phyloP scores from a whole-genome alignment of 768 basidiomycete genomes.

The Asterophora lycoperdoides region DNA sequence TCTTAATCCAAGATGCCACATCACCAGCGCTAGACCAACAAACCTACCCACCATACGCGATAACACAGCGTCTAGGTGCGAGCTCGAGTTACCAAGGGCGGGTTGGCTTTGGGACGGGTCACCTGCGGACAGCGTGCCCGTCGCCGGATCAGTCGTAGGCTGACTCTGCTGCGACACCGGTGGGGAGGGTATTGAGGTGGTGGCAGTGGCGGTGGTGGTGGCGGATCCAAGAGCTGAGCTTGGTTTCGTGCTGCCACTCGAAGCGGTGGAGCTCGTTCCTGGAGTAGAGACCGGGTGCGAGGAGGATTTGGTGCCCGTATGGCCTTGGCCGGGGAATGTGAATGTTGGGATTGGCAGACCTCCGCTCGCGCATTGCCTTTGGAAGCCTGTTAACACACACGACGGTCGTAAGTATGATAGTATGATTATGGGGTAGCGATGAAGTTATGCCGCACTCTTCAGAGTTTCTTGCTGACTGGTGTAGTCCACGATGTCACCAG shows the following conservation, averaged over 20 bases:
- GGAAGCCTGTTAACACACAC: constrained; percentile 14
- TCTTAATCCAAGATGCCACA: background rate
- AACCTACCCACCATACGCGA: too few relatives aligned
- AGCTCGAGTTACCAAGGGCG: background rate
- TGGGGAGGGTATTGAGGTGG: background rate
- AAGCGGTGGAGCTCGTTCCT: background rate
- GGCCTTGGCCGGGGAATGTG: constrained; percentile 21
- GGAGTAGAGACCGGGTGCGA: background rate
- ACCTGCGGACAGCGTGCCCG: background rate
- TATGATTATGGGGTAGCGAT: too few relatives aligned
- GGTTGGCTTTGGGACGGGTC: background rate
- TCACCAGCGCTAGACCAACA: too few relatives aligned
- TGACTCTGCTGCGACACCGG: background rate
- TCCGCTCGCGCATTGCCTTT: constrained; percentile 18
- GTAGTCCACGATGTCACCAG: constrained; percentile 25
- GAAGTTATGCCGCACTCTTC: constrained; percentile 12
- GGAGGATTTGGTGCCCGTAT: background rate
- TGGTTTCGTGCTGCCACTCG: background rate
- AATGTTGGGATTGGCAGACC: constrained; percentile 22
- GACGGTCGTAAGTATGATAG: background rate
- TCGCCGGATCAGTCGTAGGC: background rate
- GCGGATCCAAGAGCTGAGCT: background rate
- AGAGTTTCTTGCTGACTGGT: constrained; percentile 23
- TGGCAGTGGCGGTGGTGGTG: background rate
- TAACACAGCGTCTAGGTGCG: background rate